These are phyloP conservation scores for Sugiyamaella grinbergsii DNA, from an alignment of 1,139 yeast species.

Conservation along the genomic window DNA sequence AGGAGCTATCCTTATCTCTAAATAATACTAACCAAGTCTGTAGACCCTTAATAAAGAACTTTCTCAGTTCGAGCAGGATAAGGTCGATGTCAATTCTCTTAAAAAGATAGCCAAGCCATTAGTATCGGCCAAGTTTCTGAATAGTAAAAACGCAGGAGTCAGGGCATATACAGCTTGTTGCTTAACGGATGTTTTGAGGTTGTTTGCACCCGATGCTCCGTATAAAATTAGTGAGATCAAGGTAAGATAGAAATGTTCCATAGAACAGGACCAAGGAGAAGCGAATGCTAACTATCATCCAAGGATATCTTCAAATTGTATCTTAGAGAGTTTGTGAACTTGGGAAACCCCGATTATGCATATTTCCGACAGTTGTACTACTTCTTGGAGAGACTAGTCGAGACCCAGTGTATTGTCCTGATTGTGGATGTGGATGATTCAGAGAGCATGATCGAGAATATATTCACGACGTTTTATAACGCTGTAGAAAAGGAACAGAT, in stretches of 20 bases:
- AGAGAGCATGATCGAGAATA: conserved; percentile 53
- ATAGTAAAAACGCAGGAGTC: conserved; percentile 67
- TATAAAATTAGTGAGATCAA: conserved; percentile 65
- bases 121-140: conserved; percentile 58
- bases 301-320: conserved; percentile 45
- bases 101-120: conserved; percentile 55
- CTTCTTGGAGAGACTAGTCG: conserved; percentile 68
- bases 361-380: conserved; percentile 68
- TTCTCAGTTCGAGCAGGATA: conserved; percentile 62
- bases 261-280: too few relatives aligned
- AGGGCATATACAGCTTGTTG: conserved; percentile 75
- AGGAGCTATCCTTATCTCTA: too few relatives aligned
- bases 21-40: conserved; percentile 2
- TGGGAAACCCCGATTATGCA: conserved; percentile 62
- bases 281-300: conserved; percentile 5
- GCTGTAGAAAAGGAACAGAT: conserved; percentile 42
- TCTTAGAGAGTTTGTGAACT: conserved; percentile 59
- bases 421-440: conserved; percentile 74
- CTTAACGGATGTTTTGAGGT: conserved; percentile 69
- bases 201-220: conserved; percentile 93
- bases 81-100: conserved; percentile 51
- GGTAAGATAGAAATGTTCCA: conserved; percentile 37
- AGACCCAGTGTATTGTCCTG: conserved; percentile 75
- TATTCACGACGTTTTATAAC: conserved; percentile 67
- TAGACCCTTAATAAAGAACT: conserved; percentile 50